Base-by-base conservation (phyloP, 2,329 filamentous ascomycete species). In the Elsinoe fawcettii region DNA sequence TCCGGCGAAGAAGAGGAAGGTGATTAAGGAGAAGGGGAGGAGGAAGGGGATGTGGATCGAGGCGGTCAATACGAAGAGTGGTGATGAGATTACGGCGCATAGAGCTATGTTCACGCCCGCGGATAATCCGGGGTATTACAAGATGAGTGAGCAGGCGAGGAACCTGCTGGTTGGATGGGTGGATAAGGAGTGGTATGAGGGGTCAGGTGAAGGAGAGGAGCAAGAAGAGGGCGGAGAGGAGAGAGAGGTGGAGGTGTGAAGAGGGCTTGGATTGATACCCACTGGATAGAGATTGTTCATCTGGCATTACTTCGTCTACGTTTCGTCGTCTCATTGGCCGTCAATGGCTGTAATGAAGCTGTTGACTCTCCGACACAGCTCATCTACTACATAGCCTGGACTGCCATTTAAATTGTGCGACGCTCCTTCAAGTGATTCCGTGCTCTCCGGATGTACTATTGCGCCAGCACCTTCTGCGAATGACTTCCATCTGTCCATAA, bases 41-140 rank as follows among this genome's bases (percentile, higher is more conserved):
- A 66, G 66, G 46, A 70, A 71, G 73, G 81, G 66, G 61, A 78
- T 64, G 63, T 95, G 88, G 86, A 77, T 78, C 61, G 80, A 82
- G 65, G 70, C 85, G 83, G 76, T 90, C 57, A 99, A 97, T 68
- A 85, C 95, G 60, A 83, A 81, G 65, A 89, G 87, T 0, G 75
- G 73, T 9, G 89, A 95, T 64, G 93, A 97, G 75, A 84, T 85
- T 0, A 75, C 75, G 61, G 92, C 92, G 25, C 93, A 97, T 71
- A 88, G 85, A 76, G 76, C 81, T 78, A 77, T 93, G 87, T 93
- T 93, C 63, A 84, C 84, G 55, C 77, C 83, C 1, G 78, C 77
- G 60, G 78, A 84, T 44, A 92, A 93, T 64, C 85, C 88, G 1
- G 86, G 82, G 1, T 92, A 90, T 65, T 80, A 82, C 60, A 77